Evolutionary conservation across 2,329 filamentous ascomycete species (phyloP), one percentile per base, ranked within the genome.

Genomic region (Monosporascus sp.): DNA sequence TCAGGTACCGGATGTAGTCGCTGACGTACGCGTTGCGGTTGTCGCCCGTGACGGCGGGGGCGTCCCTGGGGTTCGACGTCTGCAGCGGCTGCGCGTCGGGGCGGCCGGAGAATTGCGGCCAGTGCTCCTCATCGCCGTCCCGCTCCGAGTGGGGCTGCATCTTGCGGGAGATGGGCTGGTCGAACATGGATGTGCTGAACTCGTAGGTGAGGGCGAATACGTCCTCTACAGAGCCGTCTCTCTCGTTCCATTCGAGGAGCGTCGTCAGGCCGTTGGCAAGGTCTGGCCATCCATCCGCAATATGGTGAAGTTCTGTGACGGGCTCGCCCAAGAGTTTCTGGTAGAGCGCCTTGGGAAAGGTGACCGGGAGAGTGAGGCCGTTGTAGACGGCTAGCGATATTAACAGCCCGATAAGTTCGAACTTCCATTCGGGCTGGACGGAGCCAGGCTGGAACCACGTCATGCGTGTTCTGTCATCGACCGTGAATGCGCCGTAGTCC

Each of bases 381-480:
- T 99, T 99, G 72, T 94, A 97, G 5, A 97, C 75, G 5, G 94
- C 94, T 18, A 99, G 77, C 1, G 89, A 95, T 58, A 97, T 79
- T n/a, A 97, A 74, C 11, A 97, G 72, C 1, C 94, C 94, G 35
- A 97, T 77, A 20, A 97, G 80, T 69, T 97, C 90, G 63, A 89
- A 97, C 65, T 94, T 94, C 82, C 93, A 94, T 7, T 89, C 76
- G 2, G 90, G 89, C 56, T 95, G 91, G 7, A 90, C 72, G 5
- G 90, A 90, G 6, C 86, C 84, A 0, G 93, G 89, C 48, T 87
- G 83, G 63, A 99, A 97, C 89, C 91, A 99, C 11, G 86, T 85
- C 79, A 94, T 88, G 35, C 83, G 83, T 1, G 88, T 94, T 51
- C 84, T 76, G 1, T 81, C 72, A 61, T 97, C 91, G 35, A 90